Evolutionary conservation across 176 grass and related monocot genomes (phyloP), one percentile per base, ranked within the genome.

Genomic region (Melocanna baccifera): DNA sequence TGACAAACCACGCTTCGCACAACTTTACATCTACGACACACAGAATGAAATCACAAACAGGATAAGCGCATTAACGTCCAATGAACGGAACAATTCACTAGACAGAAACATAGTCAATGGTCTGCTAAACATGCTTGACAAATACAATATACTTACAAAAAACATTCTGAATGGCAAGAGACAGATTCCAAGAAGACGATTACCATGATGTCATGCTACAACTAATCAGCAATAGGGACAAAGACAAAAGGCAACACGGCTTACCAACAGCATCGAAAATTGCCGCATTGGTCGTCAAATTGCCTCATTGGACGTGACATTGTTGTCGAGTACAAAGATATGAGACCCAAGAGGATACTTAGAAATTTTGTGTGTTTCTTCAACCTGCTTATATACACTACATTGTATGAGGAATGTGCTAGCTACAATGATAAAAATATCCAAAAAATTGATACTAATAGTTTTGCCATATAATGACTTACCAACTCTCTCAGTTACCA

Each of bases 161-260:
- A 43, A 34, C 84, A 82, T 90, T 87, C 32, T 39, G 69, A 46
- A 87, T 87, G 84, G 71, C 84, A 48, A 76, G 69, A 18, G 78
- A 87, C 71, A 68, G 88, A 76, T 86, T 86, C 37, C 62, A 64
- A 51, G 65, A 69, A 50, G 65, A 13, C 13, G 67, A 72, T 22
- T 79, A 62, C 32, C n/a, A 57, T 18, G 51, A 78, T 10, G 20
- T 75, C 28, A 68, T 15, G 3, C 76, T 81, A 50, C 1, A 20
- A 77, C 52, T 71, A 53, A 8, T 90, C 46, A 77, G 4, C 20
- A n/a, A 80, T 6, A 39, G 74, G 1, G 22, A 7, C 10, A 9
- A 46, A 57, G 73, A 81, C 73, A 79, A 32, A 1, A 70, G 64
- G 7, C 22, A 85, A 48, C 37, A 72, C 25, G 74, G 67, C 41